Evolutionary conservation across 352 stramenopile genomes (phyloP).

Genomic region (Phytopythium delawarense): DNA sequence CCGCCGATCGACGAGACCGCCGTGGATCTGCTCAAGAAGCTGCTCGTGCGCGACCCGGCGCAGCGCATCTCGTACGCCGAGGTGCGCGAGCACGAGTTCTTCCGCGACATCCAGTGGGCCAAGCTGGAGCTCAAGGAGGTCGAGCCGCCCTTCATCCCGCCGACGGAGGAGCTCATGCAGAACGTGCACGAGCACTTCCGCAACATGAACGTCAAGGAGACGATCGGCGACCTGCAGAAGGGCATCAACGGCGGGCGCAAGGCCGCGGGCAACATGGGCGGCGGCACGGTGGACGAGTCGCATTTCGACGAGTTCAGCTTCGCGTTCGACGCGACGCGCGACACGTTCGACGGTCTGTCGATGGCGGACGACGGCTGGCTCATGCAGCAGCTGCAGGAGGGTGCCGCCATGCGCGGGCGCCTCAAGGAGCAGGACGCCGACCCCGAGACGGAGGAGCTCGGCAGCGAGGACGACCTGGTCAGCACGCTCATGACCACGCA

Average conservation of each 20-base stretch:
- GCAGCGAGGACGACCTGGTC: constrained; percentile 52
- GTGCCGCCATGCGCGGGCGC: constrained; percentile 64
- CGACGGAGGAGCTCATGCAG: constrained; percentile 78
- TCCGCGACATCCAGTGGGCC: constrained; percentile 63
- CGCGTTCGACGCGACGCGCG: constrained; percentile 71
- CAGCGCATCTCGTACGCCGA: constrained; percentile 59
- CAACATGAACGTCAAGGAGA: constrained; percentile 87
- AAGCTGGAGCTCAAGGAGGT: constrained; percentile 77
- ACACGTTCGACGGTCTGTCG: constrained; percentile 71
- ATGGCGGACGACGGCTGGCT: constrained; percentile 85
- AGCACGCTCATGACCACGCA: constrained; percentile 40
- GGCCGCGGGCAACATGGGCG: constrained; percentile 38
- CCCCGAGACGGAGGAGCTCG: constrained; percentile 35
- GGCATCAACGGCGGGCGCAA: constrained; percentile 59
- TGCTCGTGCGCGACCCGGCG: constrained; percentile 70
- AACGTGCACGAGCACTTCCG: constrained; percentile 87
- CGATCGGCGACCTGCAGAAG: constrained; percentile 65
- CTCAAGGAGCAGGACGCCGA: constrained; percentile 64
- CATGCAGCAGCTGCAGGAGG: constrained; percentile 74
- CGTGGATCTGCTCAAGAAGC: constrained; percentile 69
- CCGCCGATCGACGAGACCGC: constrained; percentile 61
- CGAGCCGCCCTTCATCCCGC: constrained; percentile 74
- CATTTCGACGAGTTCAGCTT: constrained; percentile 90
- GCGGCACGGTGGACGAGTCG: constrained; percentile 48
- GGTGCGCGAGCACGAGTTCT: constrained; percentile 69